Evolutionary conservation across 257 asterid genomes (phyloP).

Genomic region (Solanum chiquidenum): DNA sequence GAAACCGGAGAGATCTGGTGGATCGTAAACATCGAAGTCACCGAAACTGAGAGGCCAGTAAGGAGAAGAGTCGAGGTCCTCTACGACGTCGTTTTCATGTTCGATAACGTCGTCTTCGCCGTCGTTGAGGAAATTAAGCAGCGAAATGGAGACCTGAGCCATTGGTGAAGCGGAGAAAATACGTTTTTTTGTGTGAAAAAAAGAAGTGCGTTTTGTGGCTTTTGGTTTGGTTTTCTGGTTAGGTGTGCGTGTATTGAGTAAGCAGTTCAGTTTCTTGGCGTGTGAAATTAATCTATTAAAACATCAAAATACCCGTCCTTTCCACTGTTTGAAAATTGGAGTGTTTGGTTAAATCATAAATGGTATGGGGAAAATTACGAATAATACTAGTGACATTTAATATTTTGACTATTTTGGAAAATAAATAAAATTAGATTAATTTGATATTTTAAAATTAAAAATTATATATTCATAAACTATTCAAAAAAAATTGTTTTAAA

Average conservation of each 20-base stretch:
- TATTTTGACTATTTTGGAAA: background rate
- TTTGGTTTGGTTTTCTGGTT: background rate
- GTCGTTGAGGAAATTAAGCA: constrained; percentile 14
- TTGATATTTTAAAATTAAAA: too few relatives aligned
- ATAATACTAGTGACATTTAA: too few relatives aligned
- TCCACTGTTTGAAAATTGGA: too few relatives aligned
- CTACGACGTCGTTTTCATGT: background rate
- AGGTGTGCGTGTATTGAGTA: background rate
- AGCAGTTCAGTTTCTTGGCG: background rate
- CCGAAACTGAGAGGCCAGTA: constrained; percentile 19
- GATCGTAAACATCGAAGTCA: constrained; percentile 2
- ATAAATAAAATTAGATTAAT: too few relatives aligned
- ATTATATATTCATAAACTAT: background rate
- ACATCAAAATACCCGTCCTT: too few relatives aligned
- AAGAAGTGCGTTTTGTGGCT: background rate
- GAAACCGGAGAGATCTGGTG: constrained; percentile 13
- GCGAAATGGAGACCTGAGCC: constrained; percentile 9
- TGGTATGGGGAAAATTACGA: too few relatives aligned
- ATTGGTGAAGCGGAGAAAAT: background rate
- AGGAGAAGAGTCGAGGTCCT: constrained; percentile 1
- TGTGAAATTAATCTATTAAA: background rate
- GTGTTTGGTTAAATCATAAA: too few relatives aligned
- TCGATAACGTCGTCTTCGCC: background rate
- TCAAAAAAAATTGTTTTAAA: too few relatives aligned
- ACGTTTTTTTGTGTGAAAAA: background rate